A percentile compares a stretch with the other conserved stretches of the same genome.
Conservation (phyloP, 2,329 filamentous ascomycete species). For the Colletotrichum tofieldiae region DNA sequence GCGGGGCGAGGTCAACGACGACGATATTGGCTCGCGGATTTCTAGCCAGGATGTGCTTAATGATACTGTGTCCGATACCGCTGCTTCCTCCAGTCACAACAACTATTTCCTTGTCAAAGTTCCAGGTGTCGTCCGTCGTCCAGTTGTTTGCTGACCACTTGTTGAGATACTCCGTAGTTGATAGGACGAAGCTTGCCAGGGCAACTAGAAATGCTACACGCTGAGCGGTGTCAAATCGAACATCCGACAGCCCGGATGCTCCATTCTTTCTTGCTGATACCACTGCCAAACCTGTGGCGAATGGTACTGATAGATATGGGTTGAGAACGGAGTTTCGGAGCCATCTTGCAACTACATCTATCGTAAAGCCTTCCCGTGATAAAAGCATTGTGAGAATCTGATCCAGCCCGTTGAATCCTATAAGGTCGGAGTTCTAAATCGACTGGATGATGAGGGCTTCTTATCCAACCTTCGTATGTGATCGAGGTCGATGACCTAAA, state of each 20-base stretch:
- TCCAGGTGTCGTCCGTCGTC: constrained; percentile 47
- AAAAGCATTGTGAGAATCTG: neutral
- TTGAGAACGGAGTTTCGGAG: constrained; percentile 45
- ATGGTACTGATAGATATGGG: constrained; percentile 41
- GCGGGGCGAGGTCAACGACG: constrained; percentile 53
- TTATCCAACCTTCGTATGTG: neutral
- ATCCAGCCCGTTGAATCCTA: too few species aligned
- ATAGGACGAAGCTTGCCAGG: constrained; percentile 40
- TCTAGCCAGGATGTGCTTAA: constrained; percentile 48
- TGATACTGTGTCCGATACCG: constrained; percentile 59
- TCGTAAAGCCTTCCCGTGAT: constrained; percentile 47
- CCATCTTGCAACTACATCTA: constrained; percentile 45
- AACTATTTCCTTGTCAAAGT: constrained; percentile 59
- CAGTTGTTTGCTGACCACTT: constrained; percentile 48
- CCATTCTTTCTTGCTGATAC: constrained; percentile 21
- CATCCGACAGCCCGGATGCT: constrained; percentile 8
- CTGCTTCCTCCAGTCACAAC: constrained; percentile 62
- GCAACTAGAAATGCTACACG: constrained; percentile 36
- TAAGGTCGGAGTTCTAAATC: accelerated
- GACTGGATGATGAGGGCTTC: neutral
- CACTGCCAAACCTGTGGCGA: constrained; percentile 41
- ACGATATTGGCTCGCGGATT: constrained; percentile 50
- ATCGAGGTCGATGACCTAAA: neutral
- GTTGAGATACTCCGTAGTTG: constrained; percentile 46
- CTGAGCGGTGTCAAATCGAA: constrained; percentile 8